Base-by-base conservation (phyloP, 2,329 filamentous ascomycete species). In the Incumbomyces lentus region DNA sequence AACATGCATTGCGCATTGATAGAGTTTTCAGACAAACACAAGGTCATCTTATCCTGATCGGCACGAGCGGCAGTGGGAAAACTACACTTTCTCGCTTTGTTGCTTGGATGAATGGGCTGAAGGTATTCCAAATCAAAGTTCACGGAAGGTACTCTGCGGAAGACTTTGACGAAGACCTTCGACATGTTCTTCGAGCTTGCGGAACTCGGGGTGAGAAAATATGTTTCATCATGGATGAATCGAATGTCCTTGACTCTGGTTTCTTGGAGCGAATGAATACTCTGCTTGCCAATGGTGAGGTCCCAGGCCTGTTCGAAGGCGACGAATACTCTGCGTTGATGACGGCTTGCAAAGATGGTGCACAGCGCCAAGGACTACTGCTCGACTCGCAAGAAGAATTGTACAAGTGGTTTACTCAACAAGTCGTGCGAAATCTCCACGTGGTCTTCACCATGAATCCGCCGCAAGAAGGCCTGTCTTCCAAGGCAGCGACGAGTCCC, bases 361-460 rank as follows among this genome's bases (percentile, higher is more conserved):
- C 92, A 16, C 92, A 98, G 64, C 83, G 89, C 52, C 92, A 98
- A 70, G 92, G 92, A 40, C 75, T 96, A 49, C 80, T 96, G 49
- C 78, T 98, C 1, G 92, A 99, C 68, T 96, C 92, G 1, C 89
- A 95, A 57, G 93, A 99, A 69, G 92, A 99, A 66, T 74, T 98
- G n/a, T 98, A 98, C 75, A 96, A 96, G 70, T 99, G 92, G 92
- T 99, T 99, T 70, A 98, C 93, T 0, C 86, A 94, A 59, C 92
- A 99, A 65, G 96, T 99, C 59, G 86, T 98, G 63, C 95, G 95
- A 72, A 99, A 99, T 61, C 71, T 99, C 34, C 92, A 99, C 60
- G 92, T 99, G 40, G 92, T 99, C 17, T 98, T 99, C 65, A 99
- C 92, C 2, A 99, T 99, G 92, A 99, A 99, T 65, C 92, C 92